phyloP scores from a whole-genome alignment of 441 rosid genomes.

The Daphne laureola region DNA sequence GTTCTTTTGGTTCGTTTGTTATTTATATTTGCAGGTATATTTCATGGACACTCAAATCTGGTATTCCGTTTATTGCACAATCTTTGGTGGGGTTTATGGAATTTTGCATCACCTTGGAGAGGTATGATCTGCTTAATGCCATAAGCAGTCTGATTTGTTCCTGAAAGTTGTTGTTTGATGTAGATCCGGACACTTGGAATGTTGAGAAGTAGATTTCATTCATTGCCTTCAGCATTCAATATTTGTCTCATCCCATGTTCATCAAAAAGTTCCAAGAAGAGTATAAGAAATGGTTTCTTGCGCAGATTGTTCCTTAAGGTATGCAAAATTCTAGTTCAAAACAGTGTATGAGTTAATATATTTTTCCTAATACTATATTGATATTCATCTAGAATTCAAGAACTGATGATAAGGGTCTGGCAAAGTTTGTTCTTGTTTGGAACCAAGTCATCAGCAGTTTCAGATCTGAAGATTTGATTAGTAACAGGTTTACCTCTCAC shows the following conservation, averaged over 20 bases:
- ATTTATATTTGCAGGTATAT: constrained; percentile 55
- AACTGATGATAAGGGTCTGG: constrained; percentile 42
- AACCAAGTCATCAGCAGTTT: constrained; percentile 75
- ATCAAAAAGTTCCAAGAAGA: constrained; percentile 35
- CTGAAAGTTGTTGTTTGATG: constrained; percentile 24
- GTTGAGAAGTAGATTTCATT: constrained; percentile 91
- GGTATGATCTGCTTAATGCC: constrained; percentile 36
- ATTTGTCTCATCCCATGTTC: constrained; percentile 62
- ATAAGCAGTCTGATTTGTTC: constrained; percentile 10
- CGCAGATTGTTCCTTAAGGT: constrained; percentile 49
- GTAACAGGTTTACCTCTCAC: constrained; percentile 49
- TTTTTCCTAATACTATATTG: constrained; percentile 11
- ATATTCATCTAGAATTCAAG: constrained; percentile 36
- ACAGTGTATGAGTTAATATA: constrained; percentile 2
- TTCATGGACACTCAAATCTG: constrained; percentile 99
- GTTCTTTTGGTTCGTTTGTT: constrained; percentile 7
- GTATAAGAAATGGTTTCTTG: constrained; percentile 38
- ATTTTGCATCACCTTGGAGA: constrained; percentile 98
- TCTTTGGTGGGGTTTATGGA: constrained; percentile 93
- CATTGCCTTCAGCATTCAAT: constrained; percentile 87
- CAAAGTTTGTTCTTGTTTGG: constrained; percentile 91
- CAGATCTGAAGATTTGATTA: constrained; percentile 86
- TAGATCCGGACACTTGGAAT: constrained; percentile 98
- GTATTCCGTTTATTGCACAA: constrained; percentile 95
- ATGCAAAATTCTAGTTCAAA: constrained; percentile 16